Percentiles rank a stretch among this genome's conserved stretches.
phyloP scores from a whole-genome alignment of 2,329 filamentous ascomycete genomes.

The Aspergillus novofumigatus region DNA sequence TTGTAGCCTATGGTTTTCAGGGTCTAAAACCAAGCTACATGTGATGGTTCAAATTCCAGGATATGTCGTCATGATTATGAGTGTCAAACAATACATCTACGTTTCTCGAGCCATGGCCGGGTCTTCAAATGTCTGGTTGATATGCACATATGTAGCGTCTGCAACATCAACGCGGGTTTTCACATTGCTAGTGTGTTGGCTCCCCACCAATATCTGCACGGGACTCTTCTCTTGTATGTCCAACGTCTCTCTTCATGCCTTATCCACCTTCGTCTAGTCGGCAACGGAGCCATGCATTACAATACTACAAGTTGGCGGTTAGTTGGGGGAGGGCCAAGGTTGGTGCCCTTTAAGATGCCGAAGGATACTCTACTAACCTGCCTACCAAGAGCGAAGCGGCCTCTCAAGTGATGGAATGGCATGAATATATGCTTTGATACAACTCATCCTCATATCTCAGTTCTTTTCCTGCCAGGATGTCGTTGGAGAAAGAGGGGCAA shows the following conservation, averaged over 20 bases:
- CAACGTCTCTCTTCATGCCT: not conserved
- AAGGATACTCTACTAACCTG: not conserved
- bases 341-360: not conserved
- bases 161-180: not conserved
- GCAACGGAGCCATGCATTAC: not conserved
- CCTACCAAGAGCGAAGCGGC: not conserved
- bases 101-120: no score
- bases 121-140: not conserved
- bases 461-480: not conserved
- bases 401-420: not conserved
- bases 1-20: slow-evolving; percentile 41
- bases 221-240: not conserved
- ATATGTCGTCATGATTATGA: not conserved
- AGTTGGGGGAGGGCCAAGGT: not conserved
- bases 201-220: not conserved
- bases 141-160: not conserved
- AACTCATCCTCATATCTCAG: not conserved
- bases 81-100: not conserved
- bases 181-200: not conserved
- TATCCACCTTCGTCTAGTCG: not conserved
- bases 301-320: not conserved
- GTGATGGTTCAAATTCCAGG: slow-evolving; percentile 18
- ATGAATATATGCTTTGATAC: not conserved
- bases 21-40: slow-evolving; percentile 40
- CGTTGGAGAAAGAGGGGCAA: not conserved